phyloP scores from a whole-genome alignment of 495 filamentous ascomycete genomes.

The Talaromyces proteolyticus region DNA sequence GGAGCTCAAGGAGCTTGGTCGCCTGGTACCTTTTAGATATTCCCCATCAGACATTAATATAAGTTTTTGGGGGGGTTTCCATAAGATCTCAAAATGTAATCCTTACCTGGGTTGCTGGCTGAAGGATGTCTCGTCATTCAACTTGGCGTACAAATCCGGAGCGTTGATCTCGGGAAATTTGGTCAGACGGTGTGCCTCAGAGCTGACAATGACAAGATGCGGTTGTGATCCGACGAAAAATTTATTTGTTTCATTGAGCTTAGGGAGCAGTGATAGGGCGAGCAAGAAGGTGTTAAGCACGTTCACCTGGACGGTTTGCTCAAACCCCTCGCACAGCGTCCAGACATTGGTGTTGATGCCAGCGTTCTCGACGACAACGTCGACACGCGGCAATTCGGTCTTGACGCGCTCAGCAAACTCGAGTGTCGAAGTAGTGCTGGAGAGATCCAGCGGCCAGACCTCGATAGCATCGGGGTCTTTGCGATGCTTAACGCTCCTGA shows the following conservation, averaged over 20 bases:
- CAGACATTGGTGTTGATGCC: conserved; percentile 51
- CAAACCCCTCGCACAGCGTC: conserved; percentile 34
- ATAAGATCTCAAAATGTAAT: too few species aligned
- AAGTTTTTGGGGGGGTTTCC: neutral
- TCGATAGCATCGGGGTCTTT: conserved; percentile 21
- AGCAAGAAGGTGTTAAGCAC: conserved; percentile 28
- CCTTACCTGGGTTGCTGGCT: conserved; percentile 2
- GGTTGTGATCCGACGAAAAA: neutral
- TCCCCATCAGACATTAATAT: neutral
- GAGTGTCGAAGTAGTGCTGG: conserved; percentile 11
- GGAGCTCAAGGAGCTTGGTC: conserved; percentile 25
- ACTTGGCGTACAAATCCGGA: conserved; percentile 11
- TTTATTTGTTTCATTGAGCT: conserved; percentile 8
- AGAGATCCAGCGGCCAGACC: conserved; percentile 45
- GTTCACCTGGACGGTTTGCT: conserved; percentile 25
- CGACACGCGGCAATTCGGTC: conserved; percentile 42
- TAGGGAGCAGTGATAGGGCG: conserved; percentile 14
- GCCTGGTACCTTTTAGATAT: neutral
- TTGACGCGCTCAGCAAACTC: conserved; percentile 29
- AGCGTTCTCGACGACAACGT: conserved; percentile 68
- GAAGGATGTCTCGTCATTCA: conserved; percentile 12
- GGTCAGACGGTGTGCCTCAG: conserved; percentile 4
- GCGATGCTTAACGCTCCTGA: neutral
- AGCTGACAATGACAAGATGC: conserved; percentile 5
- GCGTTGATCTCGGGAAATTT: conserved; percentile 11